A percentile compares a stretch with the other conserved stretches of the same genome.
phyloP scores from a whole-genome alignment of 345 rosid species.

The Citrus australasica region DNA sequence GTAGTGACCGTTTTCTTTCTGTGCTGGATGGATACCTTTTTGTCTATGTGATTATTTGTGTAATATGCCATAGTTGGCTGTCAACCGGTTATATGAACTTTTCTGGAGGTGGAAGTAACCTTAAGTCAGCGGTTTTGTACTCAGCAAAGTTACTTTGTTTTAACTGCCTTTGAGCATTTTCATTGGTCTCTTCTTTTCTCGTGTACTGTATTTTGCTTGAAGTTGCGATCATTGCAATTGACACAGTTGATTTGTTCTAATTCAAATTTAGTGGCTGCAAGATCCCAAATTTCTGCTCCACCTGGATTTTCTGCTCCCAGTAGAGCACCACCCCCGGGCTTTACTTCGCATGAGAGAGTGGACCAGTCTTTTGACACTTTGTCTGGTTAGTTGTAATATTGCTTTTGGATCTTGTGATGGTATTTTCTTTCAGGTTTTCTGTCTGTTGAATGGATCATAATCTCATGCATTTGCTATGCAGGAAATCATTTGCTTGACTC shows the following conservation, averaged over 20 bases:
- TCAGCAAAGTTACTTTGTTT: not conserved
- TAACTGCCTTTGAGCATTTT: not conserved
- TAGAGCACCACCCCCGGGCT: constrained; percentile 93
- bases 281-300: constrained; percentile 73
- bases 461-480: constrained; percentile 17
- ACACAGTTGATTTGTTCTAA: not conserved
- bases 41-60: not conserved
- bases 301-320: constrained; percentile 85
- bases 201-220: not conserved
- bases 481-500: constrained; percentile 56
- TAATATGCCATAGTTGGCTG: not conserved
- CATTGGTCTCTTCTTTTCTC: not conserved
- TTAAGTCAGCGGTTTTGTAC: not conserved
- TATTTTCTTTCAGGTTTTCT: not conserved
- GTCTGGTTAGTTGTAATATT: constrained; percentile 40
- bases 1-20: not conserved
- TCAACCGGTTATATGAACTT: not conserved
- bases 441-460: not conserved
- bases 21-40: not conserved
- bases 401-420: not conserved
- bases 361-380: constrained; percentile 42
- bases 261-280: constrained; percentile 34
- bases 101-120: not conserved
- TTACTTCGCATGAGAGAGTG: constrained; percentile 61
- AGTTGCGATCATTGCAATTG: not conserved